Base-by-base conservation (phyloP, 2,329 filamentous ascomycete genomes). In the Colletotrichum sidae region DNA sequence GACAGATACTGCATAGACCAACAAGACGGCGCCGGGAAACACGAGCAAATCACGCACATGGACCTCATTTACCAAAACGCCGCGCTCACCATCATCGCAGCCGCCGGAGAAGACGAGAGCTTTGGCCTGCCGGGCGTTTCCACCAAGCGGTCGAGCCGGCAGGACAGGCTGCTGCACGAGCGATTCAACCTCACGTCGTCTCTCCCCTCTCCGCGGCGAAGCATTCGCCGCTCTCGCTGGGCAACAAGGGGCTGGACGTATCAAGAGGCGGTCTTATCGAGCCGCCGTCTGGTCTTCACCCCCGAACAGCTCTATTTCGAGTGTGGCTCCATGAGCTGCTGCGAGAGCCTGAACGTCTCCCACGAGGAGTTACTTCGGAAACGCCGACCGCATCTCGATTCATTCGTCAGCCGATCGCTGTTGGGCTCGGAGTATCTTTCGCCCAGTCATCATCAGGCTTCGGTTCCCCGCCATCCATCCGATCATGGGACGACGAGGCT, bases 1-100 rank as follows among this genome's bases (percentile, higher is more conserved):
- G 73, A 75, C 34, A 67, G 69, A 11, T 52, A 72, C 10, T 75
- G 73, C 44, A 70, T 75, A 2, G 51, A 73, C 15, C 73, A 75
- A 47, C 70, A 73, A 46, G 71, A 73, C 8, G 52, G 55, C 25
- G n/a, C 51, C 33, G 63, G 67, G 17, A 67, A 69, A 34, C 61
- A 67, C 9, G 52, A 70, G 8, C 69, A 73, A 50, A 70, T 73
- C 44, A 65, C 66, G 3, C 68, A 69, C 54, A 74, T 74, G 72
- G 71, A 72, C 12, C 60, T 69, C 2, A 52, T 73, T 4, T 74
- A 73, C 46, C 67, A 69, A 10, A 51, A 62, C 9, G 71, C 72
- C 8, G 59, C 53, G 0, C 47, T 74, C 12, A 73, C 72, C 1
- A 69, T 74, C n/a, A 65, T 73, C 3, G 72, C 71, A 1, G 60